Percentiles rank a stretch among this genome's conserved stretches.
Conservation (phyloP, 306 rosid species). For the Vachellia pachyceras region DNA sequence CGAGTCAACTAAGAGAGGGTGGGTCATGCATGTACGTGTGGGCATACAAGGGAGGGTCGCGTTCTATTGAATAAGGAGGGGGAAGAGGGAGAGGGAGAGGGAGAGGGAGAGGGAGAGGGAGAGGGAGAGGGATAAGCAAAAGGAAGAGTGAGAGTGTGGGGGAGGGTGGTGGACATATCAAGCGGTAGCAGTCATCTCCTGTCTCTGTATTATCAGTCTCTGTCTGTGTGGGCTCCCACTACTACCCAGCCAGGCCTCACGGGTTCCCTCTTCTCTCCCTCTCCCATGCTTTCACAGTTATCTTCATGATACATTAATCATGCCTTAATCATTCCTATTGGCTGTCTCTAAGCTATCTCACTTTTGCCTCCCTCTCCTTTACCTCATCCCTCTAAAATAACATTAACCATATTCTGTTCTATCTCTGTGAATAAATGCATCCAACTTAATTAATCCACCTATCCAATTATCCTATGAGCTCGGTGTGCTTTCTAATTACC, state of each 20-base stretch:
- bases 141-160: background rate
- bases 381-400: background rate
- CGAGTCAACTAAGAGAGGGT: background rate
- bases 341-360: slow-evolving; percentile 50
- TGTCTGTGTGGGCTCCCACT: slow-evolving; percentile 47
- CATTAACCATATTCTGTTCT: too few relatives aligned
- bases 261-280: slow-evolving; percentile 55
- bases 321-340: slow-evolving; percentile 64
- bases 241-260: slow-evolving; percentile 49
- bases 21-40: background rate
- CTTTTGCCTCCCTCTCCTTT: slow-evolving; percentile 35
- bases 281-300: too few relatives aligned
- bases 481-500: background rate
- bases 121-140: background rate
- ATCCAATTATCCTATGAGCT: background rate
- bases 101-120: too few relatives aligned
- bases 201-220: slow-evolving; percentile 39
- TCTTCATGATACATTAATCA: slow-evolving; percentile 50
- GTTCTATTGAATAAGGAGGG: background rate
- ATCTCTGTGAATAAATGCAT: too few relatives aligned
- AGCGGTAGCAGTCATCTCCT: slow-evolving; percentile 51
- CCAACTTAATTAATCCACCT: too few relatives aligned
- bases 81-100: too few relatives aligned
- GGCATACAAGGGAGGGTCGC: background rate
- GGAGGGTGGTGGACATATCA: slow-evolving; percentile 48